Conservation (phyloP, 805 yeast genomes). For the Pichia nanzhaoensis region DNA sequence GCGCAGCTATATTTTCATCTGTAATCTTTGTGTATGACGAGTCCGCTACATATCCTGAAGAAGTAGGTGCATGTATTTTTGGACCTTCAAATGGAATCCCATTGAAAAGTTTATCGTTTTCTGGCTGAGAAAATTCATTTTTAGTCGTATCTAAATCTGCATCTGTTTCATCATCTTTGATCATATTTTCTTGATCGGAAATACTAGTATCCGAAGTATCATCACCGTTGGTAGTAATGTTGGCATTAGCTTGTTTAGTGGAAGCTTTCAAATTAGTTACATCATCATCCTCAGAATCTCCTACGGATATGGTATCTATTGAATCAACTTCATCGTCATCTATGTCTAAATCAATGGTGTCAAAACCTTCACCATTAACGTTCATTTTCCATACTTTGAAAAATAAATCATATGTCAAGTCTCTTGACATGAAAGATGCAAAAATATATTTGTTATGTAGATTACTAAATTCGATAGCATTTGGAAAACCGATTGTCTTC, state of each 20-base stretch:
- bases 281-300: slow-evolving; percentile 23
- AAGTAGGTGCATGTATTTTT: slow-evolving; percentile 29
- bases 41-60: slow-evolving; percentile 36
- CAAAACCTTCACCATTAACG: slow-evolving; percentile 23
- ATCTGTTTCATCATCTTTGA: slow-evolving; percentile 24
- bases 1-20: slow-evolving; percentile 47
- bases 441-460: slow-evolving; percentile 55
- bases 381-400: slow-evolving; percentile 55
- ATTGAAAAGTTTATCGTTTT: slow-evolving; percentile 27
- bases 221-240: slow-evolving; percentile 14
- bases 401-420: slow-evolving; percentile 43
- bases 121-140: not conserved
- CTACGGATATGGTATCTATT: slow-evolving; percentile 23
- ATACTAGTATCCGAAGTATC: slow-evolving; percentile 25
- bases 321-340: slow-evolving; percentile 32
- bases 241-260: slow-evolving; percentile 19
- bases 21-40: slow-evolving; percentile 48
- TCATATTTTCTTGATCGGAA: slow-evolving; percentile 29
- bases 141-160: slow-evolving; percentile 3
- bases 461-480: slow-evolving; percentile 59
- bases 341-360: slow-evolving; percentile 17
- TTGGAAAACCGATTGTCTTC: slow-evolving; percentile 62
- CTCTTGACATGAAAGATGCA: slow-evolving; percentile 61
- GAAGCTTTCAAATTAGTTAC: slow-evolving; percentile 12
- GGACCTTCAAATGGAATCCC: slow-evolving; percentile 39